Base-by-base conservation (phyloP, 1,284 basidiomycete genomes). In the Heterobasidion irregulare region DNA sequence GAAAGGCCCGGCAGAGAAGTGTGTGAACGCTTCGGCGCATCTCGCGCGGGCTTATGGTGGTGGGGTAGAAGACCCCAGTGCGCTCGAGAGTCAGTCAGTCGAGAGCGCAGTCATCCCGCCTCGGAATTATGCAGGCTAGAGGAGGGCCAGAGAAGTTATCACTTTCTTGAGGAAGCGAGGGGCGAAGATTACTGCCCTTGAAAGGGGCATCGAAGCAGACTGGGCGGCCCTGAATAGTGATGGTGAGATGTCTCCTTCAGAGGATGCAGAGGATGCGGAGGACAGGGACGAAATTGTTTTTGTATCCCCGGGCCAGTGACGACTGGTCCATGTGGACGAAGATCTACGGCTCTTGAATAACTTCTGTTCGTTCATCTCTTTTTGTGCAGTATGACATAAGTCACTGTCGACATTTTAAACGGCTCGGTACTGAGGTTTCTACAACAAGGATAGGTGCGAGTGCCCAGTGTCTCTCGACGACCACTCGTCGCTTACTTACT, bases 181-280 rank as follows among this genome's bases (percentile, higher is more conserved):
- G 0, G 89, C 85, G 45, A 82, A 78, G 67, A 77, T 89, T 61
- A 76, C 82, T 33, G 70, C 73, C 15, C 65, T 85, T 56, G 72
- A 72, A 46, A 68, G 65, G 49, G 65, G 64, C 49, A 72, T 79
- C 35, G 76, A 79, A 62, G 82, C 73, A 19, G 81, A 82, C 43
- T 89, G 86, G 83, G 83, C 77, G 18, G 78, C 75, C 36, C 61
- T 80, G 61, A 80, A 75, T 58, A 85, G 81, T 60, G 86, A 87
- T 55, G 82, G 75, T 15, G 86, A 86, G 56, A 70, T 64, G 38
- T 73, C 74, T 45, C 69, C 71, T 50, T 68, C 63, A 13, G 74
- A 76, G 41, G 72, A 70, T 18, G 68, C 63, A 13, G 74, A 76
- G 41, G 72, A 70, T 18, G 74, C 69, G 52, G 74, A 75, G 34